These are phyloP conservation scores for Phytophthora litchii DNA, from an alignment of 352 stramenopile genomes.

Conservation along the genomic window DNA sequence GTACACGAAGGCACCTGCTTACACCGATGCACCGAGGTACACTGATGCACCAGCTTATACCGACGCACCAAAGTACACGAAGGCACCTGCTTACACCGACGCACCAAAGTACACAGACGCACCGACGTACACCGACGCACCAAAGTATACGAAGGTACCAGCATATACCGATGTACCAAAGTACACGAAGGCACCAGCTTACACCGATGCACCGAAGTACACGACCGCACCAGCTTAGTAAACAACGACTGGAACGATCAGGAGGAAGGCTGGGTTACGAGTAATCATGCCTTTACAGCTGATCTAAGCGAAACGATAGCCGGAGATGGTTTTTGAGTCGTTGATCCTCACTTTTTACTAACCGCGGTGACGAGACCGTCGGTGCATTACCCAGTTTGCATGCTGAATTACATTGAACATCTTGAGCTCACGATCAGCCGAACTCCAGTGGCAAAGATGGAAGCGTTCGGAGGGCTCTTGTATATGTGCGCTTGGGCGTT, in stretches of 20 bases:
- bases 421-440: constrained; percentile 3
- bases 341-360: not conserved
- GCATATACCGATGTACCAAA: no score
- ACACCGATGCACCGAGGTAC: not conserved
- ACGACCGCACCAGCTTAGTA: no score
- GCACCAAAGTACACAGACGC: not conserved
- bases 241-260: no score
- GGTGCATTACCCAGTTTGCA: constrained; percentile 11
- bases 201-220: no score
- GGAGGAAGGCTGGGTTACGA: no score
- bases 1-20: not conserved
- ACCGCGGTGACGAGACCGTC: not conserved
- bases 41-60: not conserved
- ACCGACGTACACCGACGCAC: no score
- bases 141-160: no score
- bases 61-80: no score
- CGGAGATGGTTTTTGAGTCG: no score
- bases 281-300: no score
- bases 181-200: no score
- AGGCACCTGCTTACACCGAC: not conserved
- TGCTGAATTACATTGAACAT: constrained; percentile 21
- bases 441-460: constrained; percentile 11
- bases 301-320: no score
- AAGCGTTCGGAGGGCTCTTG: constrained; percentile 8
- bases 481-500: constrained; percentile 18